These are phyloP conservation scores for Rhizopogon vesiculosus DNA, from an alignment of 768 basidiomycete species.

Conservation along the genomic window DNA sequence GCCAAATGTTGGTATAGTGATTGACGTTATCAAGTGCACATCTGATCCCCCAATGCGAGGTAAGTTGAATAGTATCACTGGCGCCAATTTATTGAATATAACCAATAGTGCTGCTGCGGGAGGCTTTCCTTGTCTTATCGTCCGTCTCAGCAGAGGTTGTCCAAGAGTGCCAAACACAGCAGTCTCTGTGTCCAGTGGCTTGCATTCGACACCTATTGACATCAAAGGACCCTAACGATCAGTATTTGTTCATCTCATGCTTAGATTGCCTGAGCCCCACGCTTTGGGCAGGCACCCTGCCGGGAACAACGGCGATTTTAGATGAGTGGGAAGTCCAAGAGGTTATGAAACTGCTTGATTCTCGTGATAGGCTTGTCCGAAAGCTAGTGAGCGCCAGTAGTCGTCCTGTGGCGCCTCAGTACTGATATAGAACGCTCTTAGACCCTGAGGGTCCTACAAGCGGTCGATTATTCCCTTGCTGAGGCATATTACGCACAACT, in stretches of 20 bases:
- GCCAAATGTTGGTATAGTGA: slow-evolving; percentile 12
- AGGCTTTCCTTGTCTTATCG: slow-evolving; percentile 29
- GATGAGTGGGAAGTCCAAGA: slow-evolving; percentile 72
- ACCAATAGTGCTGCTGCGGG: slow-evolving; percentile 24
- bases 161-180: slow-evolving; percentile 7
- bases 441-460: slow-evolving; percentile 56
- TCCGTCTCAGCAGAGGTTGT: slow-evolving; percentile 17
- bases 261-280: slow-evolving; percentile 51
- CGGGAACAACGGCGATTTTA: slow-evolving; percentile 46
- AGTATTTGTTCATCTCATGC: slow-evolving; percentile 65
- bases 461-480: slow-evolving; percentile 56
- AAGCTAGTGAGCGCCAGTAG: slow-evolving; percentile 41
- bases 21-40: slow-evolving; percentile 20
- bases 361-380: slow-evolving; percentile 53
- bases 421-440: slow-evolving; percentile 24
- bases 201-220: slow-evolving; percentile 54
- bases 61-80: slow-evolving; percentile 7
- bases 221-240: slow-evolving; percentile 53
- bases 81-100: slow-evolving; percentile 11
- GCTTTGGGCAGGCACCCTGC: slow-evolving; percentile 64
- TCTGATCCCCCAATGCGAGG: slow-evolving; percentile 21
- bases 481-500: slow-evolving; percentile 47
- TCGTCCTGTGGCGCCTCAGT: not conserved
- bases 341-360: slow-evolving; percentile 65
- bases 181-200: slow-evolving; percentile 29